Evolutionary conservation across 2,329 filamentous ascomycete genomes (phyloP).

Genomic region (Camptophora hylomeconis): DNA sequence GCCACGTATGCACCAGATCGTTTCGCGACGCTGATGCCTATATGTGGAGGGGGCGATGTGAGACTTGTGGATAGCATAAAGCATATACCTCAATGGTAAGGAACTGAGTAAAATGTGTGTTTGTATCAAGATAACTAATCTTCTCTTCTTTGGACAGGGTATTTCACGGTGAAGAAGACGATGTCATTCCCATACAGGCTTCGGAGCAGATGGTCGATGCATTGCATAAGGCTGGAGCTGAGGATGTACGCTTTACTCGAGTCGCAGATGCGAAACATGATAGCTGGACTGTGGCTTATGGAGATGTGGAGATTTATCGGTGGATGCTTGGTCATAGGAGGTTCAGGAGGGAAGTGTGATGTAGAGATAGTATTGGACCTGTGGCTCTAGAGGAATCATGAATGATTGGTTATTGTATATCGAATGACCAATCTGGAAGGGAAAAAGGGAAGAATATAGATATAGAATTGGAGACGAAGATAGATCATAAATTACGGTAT

Average conservation of each 20-base stretch:
- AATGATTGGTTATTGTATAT: too few relatives aligned
- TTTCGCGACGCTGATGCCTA: slow-evolving; percentile 9
- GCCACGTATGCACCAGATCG: slow-evolving; percentile 8
- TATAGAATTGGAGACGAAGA: too few relatives aligned
- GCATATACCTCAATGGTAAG: slow-evolving; percentile 13
- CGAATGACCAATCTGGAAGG: too few relatives aligned
- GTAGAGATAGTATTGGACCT: too few relatives aligned
- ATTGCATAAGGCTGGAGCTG: slow-evolving; percentile 4
- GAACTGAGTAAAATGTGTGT: background rate
- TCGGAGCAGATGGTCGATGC: slow-evolving; percentile 10
- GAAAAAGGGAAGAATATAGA: too few relatives aligned
- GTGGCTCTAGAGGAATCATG: too few relatives aligned
- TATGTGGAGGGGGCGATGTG: slow-evolving; percentile 10
- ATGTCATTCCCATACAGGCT: slow-evolving; percentile 8
- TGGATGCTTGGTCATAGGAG: slow-evolving; percentile 9
- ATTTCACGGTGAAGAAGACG: slow-evolving; percentile 9
- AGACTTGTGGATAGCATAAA: slow-evolving; percentile 6
- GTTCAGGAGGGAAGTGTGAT: too few relatives aligned
- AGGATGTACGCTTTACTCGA: slow-evolving; percentile 6
- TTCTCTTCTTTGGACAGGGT: slow-evolving; percentile 8
- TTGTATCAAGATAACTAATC: background rate
- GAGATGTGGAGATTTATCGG: slow-evolving; percentile 7
- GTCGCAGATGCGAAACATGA: slow-evolving; percentile 11
- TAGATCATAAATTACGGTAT: too few relatives aligned
- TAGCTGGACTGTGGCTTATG: slow-evolving; percentile 10